Evolutionary conservation across 2,329 filamentous ascomycete genomes (phyloP), one percentile per base, ranked within the genome.

Genomic region (Clonostachys chloroleuca): DNA sequence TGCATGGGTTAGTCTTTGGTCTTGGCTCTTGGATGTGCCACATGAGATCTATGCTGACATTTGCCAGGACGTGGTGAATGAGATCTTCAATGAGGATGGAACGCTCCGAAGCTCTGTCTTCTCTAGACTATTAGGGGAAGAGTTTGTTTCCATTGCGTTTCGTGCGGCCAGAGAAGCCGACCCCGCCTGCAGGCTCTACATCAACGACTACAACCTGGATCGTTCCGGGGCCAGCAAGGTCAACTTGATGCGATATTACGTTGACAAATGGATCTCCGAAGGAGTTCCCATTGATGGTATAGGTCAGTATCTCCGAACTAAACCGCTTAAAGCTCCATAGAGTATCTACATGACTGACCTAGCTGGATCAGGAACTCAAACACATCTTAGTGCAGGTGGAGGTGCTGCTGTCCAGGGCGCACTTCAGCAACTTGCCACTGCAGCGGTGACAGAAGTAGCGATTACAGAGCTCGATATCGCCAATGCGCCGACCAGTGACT

Each of bases 181-280:
- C 61, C 83, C 86, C 3, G 57, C 65, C 47, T 84, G 82, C 4
- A 85, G 84, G 66, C 73, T 90, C 37, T 91, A 87, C 70, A 87
- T 89, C 68, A 91, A 90, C 65, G 86, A 90, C 62, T 81, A 76
- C 66, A 87, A 86, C 68, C 75, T 87, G 45, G 84, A 87, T 66
- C 70, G 64, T 40, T 74, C 83, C 16, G 73, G 56, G 53, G 75
- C 77, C 56, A 69, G 75, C 52, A 89, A 90, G 70, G 70, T 71
- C 35, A 67, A 56, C 18, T 73, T 73, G 42, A 79, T 86, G 70
- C 70, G 77, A 5, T 61, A 59, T 35, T 69, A 83, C 56, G 84
- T 89, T 54, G 77, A 78, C 58, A 77, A 81, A 59, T 87, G 83
- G 83, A 57, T 81, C 44, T 73, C 73, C 0, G 73, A 72, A 2